Percentiles rank a stretch among this genome's conserved stretches.
Evolutionary conservation across 495 filamentous ascomycete genomes (phyloP).

Genomic region (Xylaria palmicola): DNA sequence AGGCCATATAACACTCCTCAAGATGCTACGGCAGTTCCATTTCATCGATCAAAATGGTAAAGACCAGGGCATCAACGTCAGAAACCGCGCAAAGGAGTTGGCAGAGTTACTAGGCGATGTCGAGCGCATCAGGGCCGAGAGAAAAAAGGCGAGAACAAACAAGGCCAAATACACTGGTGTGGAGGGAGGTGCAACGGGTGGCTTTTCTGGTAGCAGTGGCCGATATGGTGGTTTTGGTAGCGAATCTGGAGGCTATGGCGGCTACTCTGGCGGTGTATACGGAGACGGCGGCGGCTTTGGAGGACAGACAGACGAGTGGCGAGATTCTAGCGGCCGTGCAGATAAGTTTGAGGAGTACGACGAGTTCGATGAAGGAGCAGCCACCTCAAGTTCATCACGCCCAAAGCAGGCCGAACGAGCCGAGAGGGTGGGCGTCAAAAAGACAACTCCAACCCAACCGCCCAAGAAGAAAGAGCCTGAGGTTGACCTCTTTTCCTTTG

Average conservation of each 20-base stretch:
- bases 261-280: constrained; percentile 84
- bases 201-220: constrained; percentile 51
- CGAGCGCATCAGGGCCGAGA: constrained; percentile 84
- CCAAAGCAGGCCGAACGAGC: constrained; percentile 42
- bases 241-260: constrained; percentile 63
- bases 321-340: constrained; percentile 49
- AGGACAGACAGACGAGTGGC: constrained; percentile 62
- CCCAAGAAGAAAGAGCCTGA: constrained; percentile 81
- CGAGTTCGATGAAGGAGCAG: constrained; percentile 80
- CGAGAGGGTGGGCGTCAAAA: constrained; percentile 49
- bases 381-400: constrained; percentile 43
- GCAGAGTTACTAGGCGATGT: constrained; percentile 92
- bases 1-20: constrained; percentile 88
- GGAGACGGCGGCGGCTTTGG: constrained; percentile 93
- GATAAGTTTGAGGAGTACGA: constrained; percentile 97
- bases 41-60: constrained; percentile 96
- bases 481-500: constrained; percentile 85
- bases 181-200: constrained; percentile 71
- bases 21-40: constrained; percentile 99
- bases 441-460: constrained; percentile 51
- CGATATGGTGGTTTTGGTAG: constrained; percentile 91
- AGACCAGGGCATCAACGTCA: constrained; percentile 97
- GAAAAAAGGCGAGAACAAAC: constrained; percentile 88
- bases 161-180: constrained; percentile 94
- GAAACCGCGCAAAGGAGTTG: constrained; percentile 93